Base-by-base conservation (phyloP, 2,329 filamentous ascomycete genomes). In the Aspergillus sp. region DNA sequence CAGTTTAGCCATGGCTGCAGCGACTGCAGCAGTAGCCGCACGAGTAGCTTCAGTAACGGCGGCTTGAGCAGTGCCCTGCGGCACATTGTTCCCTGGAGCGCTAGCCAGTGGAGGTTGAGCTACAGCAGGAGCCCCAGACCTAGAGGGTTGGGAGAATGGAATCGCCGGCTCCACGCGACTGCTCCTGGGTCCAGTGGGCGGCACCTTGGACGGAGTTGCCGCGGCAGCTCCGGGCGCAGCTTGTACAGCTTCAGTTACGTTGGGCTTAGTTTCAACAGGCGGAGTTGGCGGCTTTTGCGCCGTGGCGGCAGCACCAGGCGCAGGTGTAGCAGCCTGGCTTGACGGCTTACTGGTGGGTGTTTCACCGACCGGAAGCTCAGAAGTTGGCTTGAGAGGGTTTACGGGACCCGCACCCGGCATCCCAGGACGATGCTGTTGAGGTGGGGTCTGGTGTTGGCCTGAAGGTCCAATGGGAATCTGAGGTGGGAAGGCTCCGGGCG, bases 401-500 rank as follows among this genome's bases (percentile, higher is more conserved):
- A 54, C 53, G 46, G 63, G 61, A 25, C 53, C 56, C 23, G 55
- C 53, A 32, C 56, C 58, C 19, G 62, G 60, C 47, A 61, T 56
- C 39, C 58, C 63, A n/a, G 62, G 60, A 23, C 62, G 64, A 54
- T 64, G 66, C 52, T 66, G 69, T 37, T 69, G 63, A 43, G 66
- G 65, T 32, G 56, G 59, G 32, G 60, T 62, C 41, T 60, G 63
- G 37, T 69, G 70, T 44, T 68, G 66, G 33, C 76, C 75, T 38
- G 79, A 77, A 52, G 78, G 78, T 30, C 79, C 81, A 51, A 79
- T 76, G 19, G 78, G 79, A 63, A 79, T 73, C 48, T 62, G 77
- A 32, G 80, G 81, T 50, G 83, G 84, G 61, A 85, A 87, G 17
- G 76, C 80, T 43, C 79, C 84, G 12, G 81, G 84, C 25, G 70